A percentile compares a stretch with the other conserved stretches of the same genome.
Evolutionary conservation across 495 filamentous ascomycete species (phyloP).

Genomic region (Penicillium turbatum): DNA sequence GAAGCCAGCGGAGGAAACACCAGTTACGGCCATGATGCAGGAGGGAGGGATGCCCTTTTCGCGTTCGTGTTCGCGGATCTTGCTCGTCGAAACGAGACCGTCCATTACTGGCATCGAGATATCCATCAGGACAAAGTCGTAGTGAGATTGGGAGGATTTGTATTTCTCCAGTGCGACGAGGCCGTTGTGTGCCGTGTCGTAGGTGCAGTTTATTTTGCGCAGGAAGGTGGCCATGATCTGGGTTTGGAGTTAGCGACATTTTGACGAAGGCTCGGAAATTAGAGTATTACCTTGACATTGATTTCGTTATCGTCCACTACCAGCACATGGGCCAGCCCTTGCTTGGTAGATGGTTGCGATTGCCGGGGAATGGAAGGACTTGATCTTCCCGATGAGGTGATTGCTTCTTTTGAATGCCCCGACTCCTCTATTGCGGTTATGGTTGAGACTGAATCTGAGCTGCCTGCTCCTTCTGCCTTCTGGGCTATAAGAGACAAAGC

Average conservation of each 20-base stretch:
- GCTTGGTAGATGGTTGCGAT: conserved; percentile 2
- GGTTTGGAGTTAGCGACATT: background rate
- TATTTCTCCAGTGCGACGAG: conserved; percentile 54
- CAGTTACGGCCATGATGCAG: conserved; percentile 48
- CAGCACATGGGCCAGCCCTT: conserved; percentile 27
- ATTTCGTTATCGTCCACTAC: conserved; percentile 50
- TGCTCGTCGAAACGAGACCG: conserved; percentile 53
- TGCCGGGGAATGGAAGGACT: background rate
- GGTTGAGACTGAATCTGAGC: background rate
- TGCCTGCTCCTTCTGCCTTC: background rate
- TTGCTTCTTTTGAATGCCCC: background rate
- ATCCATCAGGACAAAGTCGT: conserved; percentile 59
- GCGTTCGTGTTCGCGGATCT: conserved; percentile 51
- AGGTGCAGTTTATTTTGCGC: conserved; percentile 47
- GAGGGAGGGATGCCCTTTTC: conserved; percentile 17
- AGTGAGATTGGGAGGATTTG: conserved; percentile 25
- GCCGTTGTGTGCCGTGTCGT: conserved; percentile 54
- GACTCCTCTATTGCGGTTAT: conserved; percentile 4
- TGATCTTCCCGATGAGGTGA: background rate
- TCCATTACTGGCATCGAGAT: conserved; percentile 67
- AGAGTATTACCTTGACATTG: conserved; percentile 37
- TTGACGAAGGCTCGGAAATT: too few species aligned
- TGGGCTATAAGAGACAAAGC: background rate
- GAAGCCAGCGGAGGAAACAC: conserved; percentile 40
- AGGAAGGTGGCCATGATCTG: conserved; percentile 50